phyloP scores from a whole-genome alignment of 495 filamentous ascomycete genomes.

The Chlorociboria aeruginascens region DNA sequence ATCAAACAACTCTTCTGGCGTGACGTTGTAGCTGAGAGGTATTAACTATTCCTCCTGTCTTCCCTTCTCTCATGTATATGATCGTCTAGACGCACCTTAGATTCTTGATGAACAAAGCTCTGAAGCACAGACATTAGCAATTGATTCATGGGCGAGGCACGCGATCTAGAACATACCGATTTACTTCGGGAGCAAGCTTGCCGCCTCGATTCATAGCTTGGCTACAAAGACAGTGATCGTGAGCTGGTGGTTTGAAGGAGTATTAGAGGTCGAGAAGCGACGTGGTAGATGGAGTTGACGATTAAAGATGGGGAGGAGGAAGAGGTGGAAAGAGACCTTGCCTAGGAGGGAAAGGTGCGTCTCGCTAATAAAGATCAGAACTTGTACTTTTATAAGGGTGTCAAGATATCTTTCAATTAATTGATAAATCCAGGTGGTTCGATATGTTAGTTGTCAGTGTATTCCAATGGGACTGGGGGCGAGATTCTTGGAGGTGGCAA shows the following conservation, averaged over 20 bases:
- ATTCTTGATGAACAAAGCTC: constrained; percentile 98
- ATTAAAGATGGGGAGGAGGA: too few species aligned
- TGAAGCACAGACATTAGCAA: constrained; percentile 27
- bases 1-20: constrained; percentile 85
- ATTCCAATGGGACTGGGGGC: too few species aligned
- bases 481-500: too few species aligned
- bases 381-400: too few species aligned
- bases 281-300: too few species aligned
- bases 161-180: constrained; percentile 52
- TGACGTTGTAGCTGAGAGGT: constrained; percentile 76
- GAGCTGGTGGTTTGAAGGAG: background rate
- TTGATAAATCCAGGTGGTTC: too few species aligned
- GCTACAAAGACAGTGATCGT: constrained; percentile 10
- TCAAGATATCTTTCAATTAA: too few species aligned
- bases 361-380: too few species aligned
- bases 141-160: background rate
- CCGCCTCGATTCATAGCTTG: constrained; percentile 68
- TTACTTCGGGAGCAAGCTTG: constrained; percentile 94
- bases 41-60: background rate
- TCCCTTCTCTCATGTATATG: background rate
- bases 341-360: too few species aligned
- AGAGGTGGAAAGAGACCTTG: too few species aligned
- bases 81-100: constrained; percentile 53
- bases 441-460: too few species aligned
- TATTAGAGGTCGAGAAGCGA: too few species aligned